Percentiles rank a stretch among this genome's conserved stretches.
Conservation (phyloP, 2,329 filamentous ascomycete genomes). For the Verticillium alfalfae region DNA sequence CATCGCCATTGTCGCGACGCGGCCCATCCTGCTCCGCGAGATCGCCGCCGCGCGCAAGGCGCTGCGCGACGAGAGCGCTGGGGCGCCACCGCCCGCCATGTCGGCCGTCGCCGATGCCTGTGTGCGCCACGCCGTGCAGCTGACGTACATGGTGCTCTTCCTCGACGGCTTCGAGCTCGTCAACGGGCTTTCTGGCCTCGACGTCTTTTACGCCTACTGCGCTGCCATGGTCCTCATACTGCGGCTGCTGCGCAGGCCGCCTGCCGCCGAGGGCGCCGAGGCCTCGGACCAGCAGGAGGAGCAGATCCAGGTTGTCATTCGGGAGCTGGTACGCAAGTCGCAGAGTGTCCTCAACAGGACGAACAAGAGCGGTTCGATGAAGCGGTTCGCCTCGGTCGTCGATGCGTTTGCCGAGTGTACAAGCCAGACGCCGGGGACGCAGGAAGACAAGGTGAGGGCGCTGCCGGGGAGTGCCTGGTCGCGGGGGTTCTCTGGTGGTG, state of each 20-base stretch:
- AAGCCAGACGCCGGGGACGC: neutral
- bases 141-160: conserved; percentile 22
- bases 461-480: neutral
- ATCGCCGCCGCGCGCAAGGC: conserved; percentile 7
- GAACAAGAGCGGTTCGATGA: conserved; percentile 23
- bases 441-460: neutral
- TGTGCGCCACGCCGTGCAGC: conserved; percentile 23
- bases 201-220: conserved; percentile 28
- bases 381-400: conserved; percentile 18
- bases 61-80: neutral
- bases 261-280: conserved; percentile 5
- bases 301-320: conserved; percentile 13
- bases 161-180: conserved; percentile 23
- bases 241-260: conserved; percentile 11
- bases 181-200: conserved; percentile 25
- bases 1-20: conserved; percentile 23
- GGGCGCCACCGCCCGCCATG: neutral
- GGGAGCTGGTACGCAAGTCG: conserved; percentile 5
- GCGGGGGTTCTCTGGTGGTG: neutral
- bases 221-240: conserved; percentile 22
- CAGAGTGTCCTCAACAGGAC: conserved; percentile 14
- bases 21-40: conserved; percentile 20
- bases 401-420: conserved; percentile 19
- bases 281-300: conserved; percentile 7
- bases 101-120: conserved; percentile 13